Conservation (phyloP, 148 eudicot genomes). For the Rhododendron williamsianum region DNA sequence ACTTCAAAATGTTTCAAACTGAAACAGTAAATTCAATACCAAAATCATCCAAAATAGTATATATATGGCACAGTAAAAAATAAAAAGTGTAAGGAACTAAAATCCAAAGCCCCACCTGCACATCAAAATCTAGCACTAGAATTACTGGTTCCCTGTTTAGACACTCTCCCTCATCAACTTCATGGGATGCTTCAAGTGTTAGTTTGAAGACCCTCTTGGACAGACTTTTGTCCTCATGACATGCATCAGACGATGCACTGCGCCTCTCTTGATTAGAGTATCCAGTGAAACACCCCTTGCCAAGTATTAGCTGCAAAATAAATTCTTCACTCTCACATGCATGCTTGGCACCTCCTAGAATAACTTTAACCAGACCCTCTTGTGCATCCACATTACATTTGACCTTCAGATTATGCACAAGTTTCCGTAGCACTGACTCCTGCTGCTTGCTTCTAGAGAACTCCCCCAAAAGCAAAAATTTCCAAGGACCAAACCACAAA, state of each 20-base stretch:
- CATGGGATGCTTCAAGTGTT: slow-evolving; percentile 33
- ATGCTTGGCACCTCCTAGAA: slow-evolving; percentile 43
- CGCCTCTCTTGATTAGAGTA: slow-evolving; percentile 16
- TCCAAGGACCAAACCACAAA: slow-evolving; percentile 80
- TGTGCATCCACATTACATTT: slow-evolving; percentile 30
- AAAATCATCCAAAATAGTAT: background rate
- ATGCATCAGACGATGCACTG: slow-evolving; percentile 10
- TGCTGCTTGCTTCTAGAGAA: slow-evolving; percentile 43
- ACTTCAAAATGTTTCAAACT: background rate
- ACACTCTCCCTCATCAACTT: slow-evolving; percentile 45
- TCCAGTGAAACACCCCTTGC: slow-evolving; percentile 58
- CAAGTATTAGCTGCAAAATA: slow-evolving; percentile 42
- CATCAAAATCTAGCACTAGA: slow-evolving; percentile 70
- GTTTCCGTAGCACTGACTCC: slow-evolving; percentile 34
- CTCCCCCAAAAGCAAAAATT: slow-evolving; percentile 62
- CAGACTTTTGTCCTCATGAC: slow-evolving; percentile 26
- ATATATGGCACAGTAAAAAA: background rate
- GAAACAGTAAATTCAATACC: background rate
- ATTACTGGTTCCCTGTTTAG: slow-evolving; percentile 57
- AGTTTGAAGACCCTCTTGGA: slow-evolving; percentile 27
- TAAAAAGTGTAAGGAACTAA: background rate
- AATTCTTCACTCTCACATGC: slow-evolving; percentile 29
- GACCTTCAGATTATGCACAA: slow-evolving; percentile 33
- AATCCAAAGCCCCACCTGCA: slow-evolving; percentile 59
- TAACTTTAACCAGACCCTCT: slow-evolving; percentile 40